Conservation (phyloP, 352 stramenopile species). For the Globisporangium heterothallicum region DNA sequence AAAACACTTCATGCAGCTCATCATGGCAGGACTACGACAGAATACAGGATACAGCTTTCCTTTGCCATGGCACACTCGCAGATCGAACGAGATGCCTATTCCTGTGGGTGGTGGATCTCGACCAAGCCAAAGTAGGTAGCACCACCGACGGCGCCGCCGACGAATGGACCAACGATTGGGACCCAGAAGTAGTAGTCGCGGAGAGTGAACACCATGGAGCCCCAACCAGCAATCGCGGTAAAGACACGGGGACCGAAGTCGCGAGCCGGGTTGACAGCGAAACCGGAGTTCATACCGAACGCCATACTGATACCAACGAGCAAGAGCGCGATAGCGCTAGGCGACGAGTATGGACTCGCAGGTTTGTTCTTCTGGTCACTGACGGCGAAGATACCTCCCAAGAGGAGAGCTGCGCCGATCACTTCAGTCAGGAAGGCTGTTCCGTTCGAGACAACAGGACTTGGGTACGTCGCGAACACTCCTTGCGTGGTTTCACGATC, state of each 20-base stretch:
- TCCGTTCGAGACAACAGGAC: constrained; percentile 25
- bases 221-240: constrained; percentile 34
- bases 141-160: constrained; percentile 27
- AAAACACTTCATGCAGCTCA: too few relatives aligned
- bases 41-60: too few relatives aligned
- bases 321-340: constrained; percentile 36
- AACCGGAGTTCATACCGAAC: constrained; percentile 67
- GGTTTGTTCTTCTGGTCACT: constrained; percentile 49
- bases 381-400: constrained; percentile 51
- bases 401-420: constrained; percentile 45
- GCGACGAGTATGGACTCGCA: constrained; percentile 32
- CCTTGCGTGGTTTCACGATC: constrained; percentile 31
- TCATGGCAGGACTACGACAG: too few relatives aligned
- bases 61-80: too few relatives aligned
- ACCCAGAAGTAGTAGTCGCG: constrained; percentile 54
- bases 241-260: constrained; percentile 39
- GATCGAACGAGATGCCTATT: too few relatives aligned
- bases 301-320: constrained; percentile 60
- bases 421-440: constrained; percentile 63
- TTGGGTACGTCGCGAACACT: constrained; percentile 52
- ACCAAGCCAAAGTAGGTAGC: constrained; percentile 30
- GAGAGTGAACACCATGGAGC: constrained; percentile 33
- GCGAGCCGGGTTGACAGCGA: constrained; percentile 43
- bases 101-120: constrained; percentile 28
- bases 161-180: constrained; percentile 35